Evolutionary conservation across 2,329 filamentous ascomycete genomes (phyloP), one percentile per base, ranked within the genome.

Genomic region (Teratosphaeria gauchensis): DNA sequence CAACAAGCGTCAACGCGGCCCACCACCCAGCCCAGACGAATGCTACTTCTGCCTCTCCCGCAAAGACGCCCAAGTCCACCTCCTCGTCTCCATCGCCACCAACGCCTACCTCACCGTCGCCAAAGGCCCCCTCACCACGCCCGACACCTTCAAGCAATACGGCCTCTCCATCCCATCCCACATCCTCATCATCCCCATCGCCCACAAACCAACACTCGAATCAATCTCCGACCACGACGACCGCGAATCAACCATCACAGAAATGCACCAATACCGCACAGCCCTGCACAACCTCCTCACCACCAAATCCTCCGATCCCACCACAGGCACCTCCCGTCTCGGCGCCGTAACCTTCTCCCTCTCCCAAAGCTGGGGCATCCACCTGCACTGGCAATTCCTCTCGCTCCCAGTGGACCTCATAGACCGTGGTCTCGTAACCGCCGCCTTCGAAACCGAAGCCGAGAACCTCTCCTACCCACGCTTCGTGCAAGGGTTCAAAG

Each of bases 1-100:
- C n/a, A 31, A 73, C 62, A 78, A 78, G 61, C 70, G 74, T 33
- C 52, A 56, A 24, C 69, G 68, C 32, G 66, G 67, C 48, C 69
- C 72, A 4, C 74, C 76, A 4, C 67, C 75, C 19, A 67, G 67
- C 0, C 90, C 90, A 1, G 86, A 87, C 56, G 82, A 87, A 68
- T 99, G 94, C 76, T 99, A 94, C 78, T 97, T 99, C 77, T 99
- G 94, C 71, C 81, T 99, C 11, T 92, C 90, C 5, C 96, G 95
- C 72, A 84, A 88, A 5, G 88, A 87, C 61, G 78, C 94, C 52
- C 88, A 89, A 56, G 87, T 87, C 1, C 92, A 99, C 74, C 88
- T 99, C 74, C 87, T 96, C 67, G 88, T 88, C 64, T 91, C 88
- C 30, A 92, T 99, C 63, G 94, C 89, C 56, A 86, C 91, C 19